Percentiles rank a stretch among this genome's conserved stretches.
phyloP scores from a whole-genome alignment of 202 grass and related monocot species.

The Panicum virgatum region DNA sequence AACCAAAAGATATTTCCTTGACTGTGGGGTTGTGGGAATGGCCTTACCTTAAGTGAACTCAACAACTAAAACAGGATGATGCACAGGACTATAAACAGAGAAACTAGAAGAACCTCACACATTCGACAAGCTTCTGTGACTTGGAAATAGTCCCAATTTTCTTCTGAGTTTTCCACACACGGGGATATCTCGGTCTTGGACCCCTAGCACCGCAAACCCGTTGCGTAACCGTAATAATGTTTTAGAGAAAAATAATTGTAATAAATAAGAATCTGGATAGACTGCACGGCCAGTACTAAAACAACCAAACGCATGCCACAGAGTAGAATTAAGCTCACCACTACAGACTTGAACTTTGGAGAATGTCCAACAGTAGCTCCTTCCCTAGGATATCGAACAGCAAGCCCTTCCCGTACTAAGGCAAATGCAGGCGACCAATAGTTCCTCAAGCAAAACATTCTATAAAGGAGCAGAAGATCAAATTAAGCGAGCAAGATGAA shows the following conservation, averaged over 20 bases:
- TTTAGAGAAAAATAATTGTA: too few relatives aligned
- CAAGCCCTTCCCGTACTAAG: not conserved
- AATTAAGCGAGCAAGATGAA: not conserved
- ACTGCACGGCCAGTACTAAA: not conserved
- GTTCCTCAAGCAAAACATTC: constrained; percentile 41
- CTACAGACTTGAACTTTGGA: constrained; percentile 42
- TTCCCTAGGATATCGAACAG: constrained; percentile 5
- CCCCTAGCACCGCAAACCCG: constrained; percentile 87
- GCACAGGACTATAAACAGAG: not conserved
- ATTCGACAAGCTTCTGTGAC: constrained; percentile 93
- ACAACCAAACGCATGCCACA: not conserved
- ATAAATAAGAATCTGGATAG: constrained; percentile 22
- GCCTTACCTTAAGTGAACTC: not conserved
- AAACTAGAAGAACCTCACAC: constrained; percentile 74
- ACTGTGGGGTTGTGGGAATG: not conserved
- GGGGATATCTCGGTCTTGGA: constrained; percentile 80
- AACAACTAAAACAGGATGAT: not conserved
- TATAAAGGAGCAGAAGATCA: not conserved
- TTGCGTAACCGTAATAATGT: too few relatives aligned
- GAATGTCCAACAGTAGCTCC: not conserved
- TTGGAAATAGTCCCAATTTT: constrained; percentile 92
- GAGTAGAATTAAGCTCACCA: constrained; percentile 41
- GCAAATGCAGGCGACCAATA: constrained; percentile 28
- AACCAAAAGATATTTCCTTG: not conserved
- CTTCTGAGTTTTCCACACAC: constrained; percentile 82